A percentile compares a stretch with the other conserved stretches of the same genome.
These are phyloP conservation scores for Aurinia saxatilis DNA, from an alignment of 345 rosid species.

Conservation along the genomic window DNA sequence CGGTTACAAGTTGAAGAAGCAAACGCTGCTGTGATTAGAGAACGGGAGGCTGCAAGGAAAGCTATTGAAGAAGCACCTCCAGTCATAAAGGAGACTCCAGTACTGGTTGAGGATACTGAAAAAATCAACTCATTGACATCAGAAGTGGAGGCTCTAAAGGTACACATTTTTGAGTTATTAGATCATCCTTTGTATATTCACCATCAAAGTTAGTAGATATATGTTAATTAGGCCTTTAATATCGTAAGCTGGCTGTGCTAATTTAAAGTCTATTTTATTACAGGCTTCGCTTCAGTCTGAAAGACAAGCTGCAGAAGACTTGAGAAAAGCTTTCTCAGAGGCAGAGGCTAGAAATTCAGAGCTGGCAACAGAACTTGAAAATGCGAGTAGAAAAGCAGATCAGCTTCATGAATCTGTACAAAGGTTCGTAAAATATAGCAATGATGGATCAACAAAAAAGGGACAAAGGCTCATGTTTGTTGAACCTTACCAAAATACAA, in stretches of 20 bases:
- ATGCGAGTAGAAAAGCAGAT: conserved; percentile 63
- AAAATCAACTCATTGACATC: conserved; percentile 59
- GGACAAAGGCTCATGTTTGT: background rate
- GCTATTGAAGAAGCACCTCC: conserved; percentile 99
- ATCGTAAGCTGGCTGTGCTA: background rate
- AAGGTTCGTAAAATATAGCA: conserved; percentile 53
- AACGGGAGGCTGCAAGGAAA: conserved; percentile 80
- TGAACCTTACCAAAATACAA: background rate
- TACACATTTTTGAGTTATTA: conserved; percentile 17
- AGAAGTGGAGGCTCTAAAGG: conserved; percentile 86
- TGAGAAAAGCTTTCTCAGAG: conserved; percentile 48
- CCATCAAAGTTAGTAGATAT: background rate
- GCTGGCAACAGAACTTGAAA: conserved; percentile 73
- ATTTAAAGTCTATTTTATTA: background rate
- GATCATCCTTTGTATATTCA: background rate
- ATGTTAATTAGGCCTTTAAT: background rate
- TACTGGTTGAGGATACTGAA: conserved; percentile 83
- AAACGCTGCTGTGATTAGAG: conserved; percentile 66
- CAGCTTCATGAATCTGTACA: conserved; percentile 95
- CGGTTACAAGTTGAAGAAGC: conserved; percentile 86
- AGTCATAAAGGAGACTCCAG: conserved; percentile 91
- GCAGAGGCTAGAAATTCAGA: conserved; percentile 64
- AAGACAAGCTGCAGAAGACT: conserved; percentile 53
- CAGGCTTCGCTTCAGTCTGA: conserved; percentile 74
- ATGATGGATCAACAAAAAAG: background rate